phyloP scores from a whole-genome alignment of 2,329 filamentous ascomycete genomes.

The Clarireedia sp. region DNA sequence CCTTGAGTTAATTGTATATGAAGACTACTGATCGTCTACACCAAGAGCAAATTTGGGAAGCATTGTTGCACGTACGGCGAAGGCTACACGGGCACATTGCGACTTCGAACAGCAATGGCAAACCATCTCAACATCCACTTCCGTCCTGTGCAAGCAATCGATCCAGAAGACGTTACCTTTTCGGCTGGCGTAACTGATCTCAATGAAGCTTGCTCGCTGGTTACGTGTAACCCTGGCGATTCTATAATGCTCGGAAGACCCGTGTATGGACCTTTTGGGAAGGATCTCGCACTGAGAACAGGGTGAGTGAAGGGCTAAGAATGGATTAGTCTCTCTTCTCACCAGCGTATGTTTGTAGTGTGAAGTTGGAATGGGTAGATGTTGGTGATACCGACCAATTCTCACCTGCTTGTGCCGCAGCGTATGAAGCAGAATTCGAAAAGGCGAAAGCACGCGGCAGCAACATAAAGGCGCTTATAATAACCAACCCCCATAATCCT shows the following conservation, averaged over 20 bases:
- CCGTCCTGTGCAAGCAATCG: not conserved
- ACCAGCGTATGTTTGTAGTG: not conserved
- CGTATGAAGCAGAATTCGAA: not conserved
- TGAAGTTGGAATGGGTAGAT: not conserved
- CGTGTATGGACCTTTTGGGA: not conserved
- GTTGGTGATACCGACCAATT: not conserved
- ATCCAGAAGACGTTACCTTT: not conserved
- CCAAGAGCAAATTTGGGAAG: not conserved
- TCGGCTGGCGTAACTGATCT: too few species aligned
- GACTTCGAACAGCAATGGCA: not conserved
- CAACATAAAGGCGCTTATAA: not conserved
- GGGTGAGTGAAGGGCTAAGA: too few species aligned
- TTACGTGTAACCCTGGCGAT: too few species aligned
- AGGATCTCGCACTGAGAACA: too few species aligned
- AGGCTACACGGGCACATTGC: not conserved
- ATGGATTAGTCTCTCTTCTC: too few species aligned
- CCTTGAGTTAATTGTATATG: not conserved
- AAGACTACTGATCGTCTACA: not conserved
- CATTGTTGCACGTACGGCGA: not conserved
- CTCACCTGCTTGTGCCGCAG: not conserved
- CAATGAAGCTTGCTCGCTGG: too few species aligned
- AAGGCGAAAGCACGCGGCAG: not conserved
- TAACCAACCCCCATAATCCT: not conserved
- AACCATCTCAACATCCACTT: not conserved
- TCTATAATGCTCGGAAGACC: not conserved